A percentile compares a stretch with the other conserved stretches of the same genome.
These are phyloP conservation scores for Scenedesmus sp. DNA, from an alignment of 163 green algal genomes.

Conservation along the genomic window DNA sequence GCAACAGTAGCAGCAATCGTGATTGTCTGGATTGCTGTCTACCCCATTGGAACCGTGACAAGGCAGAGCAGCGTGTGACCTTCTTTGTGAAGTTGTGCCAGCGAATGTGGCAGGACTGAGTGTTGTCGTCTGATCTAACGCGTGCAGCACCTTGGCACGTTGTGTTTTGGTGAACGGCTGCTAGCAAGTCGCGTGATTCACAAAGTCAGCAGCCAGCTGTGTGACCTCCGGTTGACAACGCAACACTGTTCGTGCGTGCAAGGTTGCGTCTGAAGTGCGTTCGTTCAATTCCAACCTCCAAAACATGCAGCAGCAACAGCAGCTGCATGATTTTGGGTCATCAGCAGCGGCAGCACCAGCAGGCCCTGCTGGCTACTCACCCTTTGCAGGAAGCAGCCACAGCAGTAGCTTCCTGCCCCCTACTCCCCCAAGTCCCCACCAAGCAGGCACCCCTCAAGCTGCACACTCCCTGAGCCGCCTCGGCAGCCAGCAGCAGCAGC, in stretches of 20 bases:
- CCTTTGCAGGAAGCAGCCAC: conserved; percentile 5
- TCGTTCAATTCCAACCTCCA: neutral
- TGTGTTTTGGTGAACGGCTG: neutral
- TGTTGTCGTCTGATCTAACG: neutral
- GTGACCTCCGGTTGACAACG: neutral
- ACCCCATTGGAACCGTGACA: too few relatives aligned
- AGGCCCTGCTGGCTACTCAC: neutral
- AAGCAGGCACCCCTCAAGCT: neutral
- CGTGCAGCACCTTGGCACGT: neutral
- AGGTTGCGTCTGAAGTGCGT: neutral
- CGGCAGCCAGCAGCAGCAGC: neutral
- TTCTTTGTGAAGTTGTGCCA: too few relatives aligned
- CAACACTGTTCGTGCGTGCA: neutral
- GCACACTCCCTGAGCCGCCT: neutral
- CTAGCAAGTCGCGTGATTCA: neutral
- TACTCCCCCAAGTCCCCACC: neutral
- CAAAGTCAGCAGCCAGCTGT: neutral
- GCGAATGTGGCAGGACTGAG: neutral
- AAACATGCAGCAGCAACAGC: neutral
- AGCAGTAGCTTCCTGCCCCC: conserved; percentile 17
- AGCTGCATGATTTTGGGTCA: neutral
- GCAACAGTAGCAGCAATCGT: neutral
- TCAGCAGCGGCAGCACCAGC: neutral
- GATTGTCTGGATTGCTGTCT: neutral
- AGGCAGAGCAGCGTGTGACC: too few relatives aligned